Evolutionary conservation across 2,329 filamentous ascomycete genomes (phyloP).

Genomic region (Nigrospora sphaerica): DNA sequence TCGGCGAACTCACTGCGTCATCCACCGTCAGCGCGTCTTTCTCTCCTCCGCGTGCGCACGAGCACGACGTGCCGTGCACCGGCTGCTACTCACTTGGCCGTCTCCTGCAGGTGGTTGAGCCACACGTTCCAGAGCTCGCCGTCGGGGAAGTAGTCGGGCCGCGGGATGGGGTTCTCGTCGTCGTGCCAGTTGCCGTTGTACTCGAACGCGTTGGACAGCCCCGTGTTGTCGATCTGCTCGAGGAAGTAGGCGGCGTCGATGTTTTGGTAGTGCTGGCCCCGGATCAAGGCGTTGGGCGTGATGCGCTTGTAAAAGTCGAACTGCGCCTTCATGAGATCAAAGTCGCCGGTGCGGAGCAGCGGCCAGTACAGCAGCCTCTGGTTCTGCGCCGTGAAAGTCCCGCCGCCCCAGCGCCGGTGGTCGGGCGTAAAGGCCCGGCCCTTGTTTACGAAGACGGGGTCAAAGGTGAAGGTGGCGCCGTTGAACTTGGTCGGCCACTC

Average conservation of each 20-base stretch:
- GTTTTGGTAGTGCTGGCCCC: neutral
- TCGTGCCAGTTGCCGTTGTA: neutral
- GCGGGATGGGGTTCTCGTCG: neutral
- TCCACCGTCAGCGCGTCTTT: too few relatives aligned
- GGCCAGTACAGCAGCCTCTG: conserved; percentile 2
- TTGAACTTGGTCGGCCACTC: conserved; percentile 2
- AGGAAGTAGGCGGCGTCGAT: neutral
- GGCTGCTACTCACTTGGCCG: neutral
- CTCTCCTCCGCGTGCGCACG: too few relatives aligned
- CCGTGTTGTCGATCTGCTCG: conserved; percentile 2
- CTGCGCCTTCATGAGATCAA: conserved; percentile 1
- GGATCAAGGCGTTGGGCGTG: neutral
- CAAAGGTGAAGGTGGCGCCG: conserved; percentile 1
- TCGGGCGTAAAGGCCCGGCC: neutral
- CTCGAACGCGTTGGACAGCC: conserved; percentile 1
- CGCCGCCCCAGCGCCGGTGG: neutral
- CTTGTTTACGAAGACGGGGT: neutral
- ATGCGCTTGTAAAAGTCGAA: conserved; percentile 3
- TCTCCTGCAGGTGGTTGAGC: neutral
- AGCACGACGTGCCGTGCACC: too few relatives aligned
- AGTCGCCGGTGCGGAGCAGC: neutral
- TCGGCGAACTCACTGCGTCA: neutral
- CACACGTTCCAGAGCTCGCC: neutral
- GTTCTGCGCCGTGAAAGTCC: conserved; percentile 3
- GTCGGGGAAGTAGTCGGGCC: neutral